phyloP scores from a whole-genome alignment of 2,329 filamentous ascomycete genomes.

The Xylariaceae sp. region DNA sequence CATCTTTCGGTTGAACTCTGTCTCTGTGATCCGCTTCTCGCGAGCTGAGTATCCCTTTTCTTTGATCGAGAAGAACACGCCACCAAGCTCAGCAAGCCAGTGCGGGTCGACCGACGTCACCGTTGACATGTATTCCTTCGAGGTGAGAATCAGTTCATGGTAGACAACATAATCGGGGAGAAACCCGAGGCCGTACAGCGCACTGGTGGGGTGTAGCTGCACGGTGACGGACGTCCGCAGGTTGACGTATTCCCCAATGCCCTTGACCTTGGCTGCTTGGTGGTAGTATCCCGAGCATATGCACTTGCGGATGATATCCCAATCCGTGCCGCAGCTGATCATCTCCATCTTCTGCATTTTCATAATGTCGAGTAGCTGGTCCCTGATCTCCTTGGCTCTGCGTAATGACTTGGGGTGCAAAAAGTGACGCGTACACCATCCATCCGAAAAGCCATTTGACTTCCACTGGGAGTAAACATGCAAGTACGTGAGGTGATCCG shows the following conservation, averaged over 20 bases:
- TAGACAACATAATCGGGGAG: conserved; percentile 97
- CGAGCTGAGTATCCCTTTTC: conserved; percentile 92
- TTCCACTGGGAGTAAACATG: conserved; percentile 97
- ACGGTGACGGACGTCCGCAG: conserved; percentile 90
- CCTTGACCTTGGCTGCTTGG: conserved; percentile 92
- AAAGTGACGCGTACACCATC: conserved; percentile 92
- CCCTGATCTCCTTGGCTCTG: conserved; percentile 87
- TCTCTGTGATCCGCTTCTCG: conserved; percentile 82
- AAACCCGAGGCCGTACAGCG: conserved; percentile 88
- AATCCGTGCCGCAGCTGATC: conserved; percentile 88
- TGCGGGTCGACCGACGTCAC: conserved; percentile 95
- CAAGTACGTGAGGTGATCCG: conserved; percentile 90
- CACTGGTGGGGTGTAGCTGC: conserved; percentile 89
- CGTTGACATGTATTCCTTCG: conserved; percentile 96
- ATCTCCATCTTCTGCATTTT: conserved; percentile 86
- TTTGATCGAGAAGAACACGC: conserved; percentile 95
- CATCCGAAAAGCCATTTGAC: conserved; percentile 81
- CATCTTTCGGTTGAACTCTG: conserved; percentile 87
- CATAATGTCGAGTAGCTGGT: conserved; percentile 93
- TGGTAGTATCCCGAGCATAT: conserved; percentile 98
- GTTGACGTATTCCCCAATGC: conserved; percentile 96
- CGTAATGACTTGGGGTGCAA: conserved; percentile 91
- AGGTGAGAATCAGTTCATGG: conserved; percentile 94
- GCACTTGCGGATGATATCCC: conserved; percentile 92
- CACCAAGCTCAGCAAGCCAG: conserved; percentile 94